phyloP scores from a whole-genome alignment of 305 asterid species.

The Fraxinus velutina region DNA sequence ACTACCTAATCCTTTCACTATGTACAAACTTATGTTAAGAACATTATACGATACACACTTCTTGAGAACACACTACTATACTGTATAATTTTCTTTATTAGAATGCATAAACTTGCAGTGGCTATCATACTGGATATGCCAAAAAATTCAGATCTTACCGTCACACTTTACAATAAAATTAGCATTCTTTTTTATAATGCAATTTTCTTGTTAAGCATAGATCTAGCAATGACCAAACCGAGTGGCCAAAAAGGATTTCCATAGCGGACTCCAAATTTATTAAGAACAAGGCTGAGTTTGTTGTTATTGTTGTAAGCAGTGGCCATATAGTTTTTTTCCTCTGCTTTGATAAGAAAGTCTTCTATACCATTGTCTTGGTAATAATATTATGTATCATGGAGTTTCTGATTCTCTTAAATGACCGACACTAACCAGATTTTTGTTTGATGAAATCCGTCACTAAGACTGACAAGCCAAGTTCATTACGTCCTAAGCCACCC shows the following conservation, averaged over 20 bases:
- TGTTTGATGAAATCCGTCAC: constrained; percentile 40
- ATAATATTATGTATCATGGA: background rate
- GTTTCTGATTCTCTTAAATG: constrained; percentile 14
- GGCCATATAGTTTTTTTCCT: background rate
- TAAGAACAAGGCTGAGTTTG: background rate
- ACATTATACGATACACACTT: background rate
- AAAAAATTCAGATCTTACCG: background rate
- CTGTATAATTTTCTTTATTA: background rate
- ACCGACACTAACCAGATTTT: constrained; percentile 19
- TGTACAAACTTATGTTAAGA: constrained; percentile 9
- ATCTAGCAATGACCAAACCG: background rate
- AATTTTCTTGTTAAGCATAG: background rate
- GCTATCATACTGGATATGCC: background rate
- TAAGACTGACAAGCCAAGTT: constrained; percentile 39
- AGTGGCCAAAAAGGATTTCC: background rate
- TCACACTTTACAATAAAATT: background rate
- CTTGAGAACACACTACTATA: background rate
- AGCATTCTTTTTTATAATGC: background rate
- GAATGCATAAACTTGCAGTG: background rate
- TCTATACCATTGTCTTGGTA: background rate
- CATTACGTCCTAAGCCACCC: constrained; percentile 46
- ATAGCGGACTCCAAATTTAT: background rate
- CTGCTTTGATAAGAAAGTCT: background rate
- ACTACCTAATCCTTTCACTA: background rate
- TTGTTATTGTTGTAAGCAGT: background rate